Base-by-base conservation (phyloP, 768 basidiomycete species). In the Suillus spraguei region DNA sequence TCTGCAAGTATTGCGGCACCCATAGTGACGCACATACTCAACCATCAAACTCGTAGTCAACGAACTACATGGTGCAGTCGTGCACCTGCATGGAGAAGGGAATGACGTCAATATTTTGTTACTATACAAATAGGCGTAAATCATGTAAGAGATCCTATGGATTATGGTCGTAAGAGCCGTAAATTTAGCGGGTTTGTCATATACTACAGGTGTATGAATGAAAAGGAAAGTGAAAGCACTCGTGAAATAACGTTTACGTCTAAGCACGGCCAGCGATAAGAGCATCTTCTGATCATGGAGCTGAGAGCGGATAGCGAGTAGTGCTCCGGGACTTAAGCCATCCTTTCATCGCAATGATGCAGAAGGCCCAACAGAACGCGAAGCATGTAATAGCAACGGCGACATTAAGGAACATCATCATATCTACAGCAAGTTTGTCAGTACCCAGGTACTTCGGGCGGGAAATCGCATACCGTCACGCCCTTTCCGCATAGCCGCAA, bases 401-500 rank as follows among this genome's bases (percentile, higher is more conserved):
- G 13, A 92, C 80, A 68, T 92, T 92, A 60, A 93, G 77, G 79
- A 95, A 92, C 91, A 95, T 91, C 89, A 95, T 91, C 54, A 93
- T 86, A 72, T 94, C 92, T 92, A 62, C 20, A 10, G 60, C 22
- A 58, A n/a, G 58, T 62, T 22, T 61, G 56, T 59, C n/a, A 42
- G 46, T 39, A 14, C 32, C 14, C 49, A 10, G 22, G 33, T 7
- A 56, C 3, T 9, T 24, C 33, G 47, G 66, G 10, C 50, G 53
- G n/a, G 50, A 63, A 32, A 33, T 38, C 54, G 46, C 83, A 65
- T 78, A 86, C 91, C 93, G 80, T 95, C 95, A 67, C 87, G 87
- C 33, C 92, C 92, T 70, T 87, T 82, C 63, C 96, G 83, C 95
- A 98, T 97, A 20, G 95, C 95, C 14, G 92, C 91, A 65, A 92